Percentiles rank a stretch among this genome's conserved stretches.
phyloP scores from a whole-genome alignment of 352 stramenopile species.

The Globisporangium iwayamae region DNA sequence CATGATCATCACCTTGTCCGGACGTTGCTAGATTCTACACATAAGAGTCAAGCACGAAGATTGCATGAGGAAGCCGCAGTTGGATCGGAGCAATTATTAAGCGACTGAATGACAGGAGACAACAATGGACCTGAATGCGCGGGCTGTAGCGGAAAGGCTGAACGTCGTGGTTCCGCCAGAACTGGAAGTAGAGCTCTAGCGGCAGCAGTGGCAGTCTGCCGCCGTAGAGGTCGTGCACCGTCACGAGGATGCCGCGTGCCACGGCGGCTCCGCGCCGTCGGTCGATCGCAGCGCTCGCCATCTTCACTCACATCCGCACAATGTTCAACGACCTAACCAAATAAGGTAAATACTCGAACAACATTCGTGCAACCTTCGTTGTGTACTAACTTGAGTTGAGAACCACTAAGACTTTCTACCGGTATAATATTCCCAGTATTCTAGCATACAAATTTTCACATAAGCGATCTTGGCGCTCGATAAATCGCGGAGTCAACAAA shows the following conservation, averaged over 20 bases:
- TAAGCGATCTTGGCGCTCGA: too few species aligned
- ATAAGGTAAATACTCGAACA: not conserved
- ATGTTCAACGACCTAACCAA: too few species aligned
- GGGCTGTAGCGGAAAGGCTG: constrained; percentile 50
- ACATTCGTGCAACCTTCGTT: constrained; percentile 1
- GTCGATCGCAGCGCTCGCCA: constrained; percentile 48
- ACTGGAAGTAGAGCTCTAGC: constrained; percentile 44
- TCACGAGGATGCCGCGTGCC: constrained; percentile 52
- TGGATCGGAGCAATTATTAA: not conserved
- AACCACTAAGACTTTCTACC: too few species aligned
- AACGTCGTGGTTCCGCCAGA: constrained; percentile 33
- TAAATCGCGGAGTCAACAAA: too few species aligned
- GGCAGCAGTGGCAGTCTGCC: constrained; percentile 33
- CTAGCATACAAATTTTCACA: too few species aligned
- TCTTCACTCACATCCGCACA: constrained; percentile 11
- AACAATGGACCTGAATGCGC: constrained; percentile 29
- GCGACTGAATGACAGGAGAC: not conserved
- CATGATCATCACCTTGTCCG: constrained; percentile 28
- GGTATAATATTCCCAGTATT: too few species aligned
- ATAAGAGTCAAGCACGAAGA: not conserved
- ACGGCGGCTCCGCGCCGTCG: constrained; percentile 36
- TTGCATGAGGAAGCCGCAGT: not conserved
- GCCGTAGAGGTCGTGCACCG: constrained; percentile 66
- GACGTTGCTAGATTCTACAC: constrained; percentile 34
- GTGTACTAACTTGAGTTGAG: too few species aligned